Evolutionary conservation across 208 protist genomes (phyloP), one percentile per base, ranked within the genome.

Genomic region (Strigomonas culicis): DNA sequence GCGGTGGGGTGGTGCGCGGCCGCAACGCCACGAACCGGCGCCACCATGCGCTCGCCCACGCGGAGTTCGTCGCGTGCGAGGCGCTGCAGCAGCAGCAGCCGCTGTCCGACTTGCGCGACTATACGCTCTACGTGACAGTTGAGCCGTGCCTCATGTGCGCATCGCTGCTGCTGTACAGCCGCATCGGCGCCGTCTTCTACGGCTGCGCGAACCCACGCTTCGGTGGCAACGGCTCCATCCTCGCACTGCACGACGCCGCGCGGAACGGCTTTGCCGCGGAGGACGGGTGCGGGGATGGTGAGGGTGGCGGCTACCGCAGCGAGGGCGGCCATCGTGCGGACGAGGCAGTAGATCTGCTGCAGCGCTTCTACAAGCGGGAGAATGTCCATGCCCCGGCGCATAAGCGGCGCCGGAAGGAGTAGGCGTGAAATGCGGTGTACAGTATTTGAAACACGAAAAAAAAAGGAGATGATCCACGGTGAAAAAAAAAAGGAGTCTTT

Each of bases 121-220:
- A 63, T 24, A 15, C 77, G 13, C 60, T 98, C 7, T 98, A 98
- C 62, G 97, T 98, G 1, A 98, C 94, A 3, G 82, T 95, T 2
- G 97, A 99, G 58, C 97, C 97, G 19, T 99, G 97, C 62, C 84
- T 98, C 13, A 98, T 98, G 95, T 99, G 97, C 70, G 90, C 92
- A 0, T 83, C 84, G 4, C 91, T 97, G 59, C 63, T 99, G 41
- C 67, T 75, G 11, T 76, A 96, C 34, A 73, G 92, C 41, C 60
- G 71, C 13, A 70, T 98, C 4, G 50, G 55, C 2, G 69, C 79
- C 43, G 89, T 98, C 4, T 92, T 91, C 68, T 99, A 87, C 76
- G 96, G 95, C 25, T 97, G 92, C 53, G 59, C 68, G 6, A 99
- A 99, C 75, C 86, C 90, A 19, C 83, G 95, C 22, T 99, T 99